Percentiles rank a stretch among this genome's conserved stretches.
These are phyloP conservation scores for Talaromyces wortmannii DNA, from an alignment of 495 filamentous ascomycete genomes.

Conservation along the genomic window DNA sequence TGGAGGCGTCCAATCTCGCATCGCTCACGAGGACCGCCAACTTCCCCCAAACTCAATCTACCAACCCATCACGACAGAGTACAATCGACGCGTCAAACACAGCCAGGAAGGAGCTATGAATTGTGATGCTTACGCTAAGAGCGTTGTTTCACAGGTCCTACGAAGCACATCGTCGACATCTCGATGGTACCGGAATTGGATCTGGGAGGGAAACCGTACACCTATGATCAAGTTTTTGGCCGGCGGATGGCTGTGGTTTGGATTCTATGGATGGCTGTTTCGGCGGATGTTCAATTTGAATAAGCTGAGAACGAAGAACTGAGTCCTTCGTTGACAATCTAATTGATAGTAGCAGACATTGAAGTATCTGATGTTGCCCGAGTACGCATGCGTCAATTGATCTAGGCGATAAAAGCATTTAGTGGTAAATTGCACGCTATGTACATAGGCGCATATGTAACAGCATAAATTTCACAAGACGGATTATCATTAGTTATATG, in stretches of 20 bases:
- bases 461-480: too few relatives aligned
- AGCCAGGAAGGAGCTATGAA: conserved; percentile 51
- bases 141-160: conserved; percentile 49
- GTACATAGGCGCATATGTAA: too few relatives aligned
- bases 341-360: too few relatives aligned
- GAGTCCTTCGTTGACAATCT: too few relatives aligned
- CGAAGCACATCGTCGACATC: conserved; percentile 31
- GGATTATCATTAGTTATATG: too few relatives aligned
- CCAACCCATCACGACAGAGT: conserved; percentile 42
- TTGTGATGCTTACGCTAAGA: conserved; percentile 44
- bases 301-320: neutral
- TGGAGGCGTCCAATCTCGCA: conserved; percentile 54
- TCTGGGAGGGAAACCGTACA: conserved; percentile 51
- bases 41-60: conserved; percentile 46
- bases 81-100: conserved; percentile 43
- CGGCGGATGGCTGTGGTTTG: conserved; percentile 34
- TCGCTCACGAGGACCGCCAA: conserved; percentile 42
- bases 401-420: too few relatives aligned
- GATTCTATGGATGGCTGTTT: conserved; percentile 31
- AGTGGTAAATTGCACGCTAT: too few relatives aligned
- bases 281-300: conserved; percentile 31
- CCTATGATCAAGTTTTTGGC: conserved; percentile 40
- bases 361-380: too few relatives aligned
- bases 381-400: too few relatives aligned
- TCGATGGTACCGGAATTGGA: conserved; percentile 38